Evolutionary conservation across 352 stramenopile species (phyloP).

Genomic region (Pythium pectinolyticum): DNA sequence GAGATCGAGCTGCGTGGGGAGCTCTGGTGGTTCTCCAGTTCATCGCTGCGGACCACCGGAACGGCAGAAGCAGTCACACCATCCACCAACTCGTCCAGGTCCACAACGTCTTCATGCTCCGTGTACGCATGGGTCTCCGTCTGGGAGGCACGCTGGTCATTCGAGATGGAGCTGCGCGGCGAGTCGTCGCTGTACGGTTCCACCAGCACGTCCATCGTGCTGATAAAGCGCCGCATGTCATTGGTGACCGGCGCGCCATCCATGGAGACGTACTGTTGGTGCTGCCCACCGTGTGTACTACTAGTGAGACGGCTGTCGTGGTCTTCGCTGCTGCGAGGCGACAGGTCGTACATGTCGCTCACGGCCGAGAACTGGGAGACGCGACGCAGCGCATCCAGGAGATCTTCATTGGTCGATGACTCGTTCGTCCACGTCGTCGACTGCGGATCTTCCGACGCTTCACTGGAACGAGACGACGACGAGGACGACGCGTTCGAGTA

Average conservation of each 20-base stretch:
- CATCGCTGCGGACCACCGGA: too few relatives aligned
- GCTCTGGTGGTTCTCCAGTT: not conserved
- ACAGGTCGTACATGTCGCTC: slow-evolving; percentile 27
- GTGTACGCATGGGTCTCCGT: not conserved
- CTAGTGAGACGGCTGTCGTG: not conserved
- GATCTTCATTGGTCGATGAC: slow-evolving; percentile 19
- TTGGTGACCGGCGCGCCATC: not conserved
- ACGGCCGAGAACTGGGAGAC: slow-evolving; percentile 17
- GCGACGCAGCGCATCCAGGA: slow-evolving; percentile 21
- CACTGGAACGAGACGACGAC: slow-evolving; percentile 10
- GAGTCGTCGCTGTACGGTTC: slow-evolving; percentile 25
- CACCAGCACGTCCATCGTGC: slow-evolving; percentile 16
- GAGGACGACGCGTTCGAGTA: slow-evolving; percentile 13
- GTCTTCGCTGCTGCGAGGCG: slow-evolving; percentile 19
- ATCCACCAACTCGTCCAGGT: slow-evolving; percentile 1
- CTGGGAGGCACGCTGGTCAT: not conserved
- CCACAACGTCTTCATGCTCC: not conserved
- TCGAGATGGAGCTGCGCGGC: slow-evolving; percentile 14
- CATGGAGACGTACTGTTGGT: not conserved
- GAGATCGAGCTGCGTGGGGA: slow-evolving; percentile 15
- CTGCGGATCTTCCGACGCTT: slow-evolving; percentile 7
- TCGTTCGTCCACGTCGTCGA: slow-evolving; percentile 22
- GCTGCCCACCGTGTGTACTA: not conserved
- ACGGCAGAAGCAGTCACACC: not conserved
- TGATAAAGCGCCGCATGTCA: slow-evolving; percentile 19